phyloP scores from a whole-genome alignment of 1,284 basidiomycete genomes.

The Pseudozyma sp. region DNA sequence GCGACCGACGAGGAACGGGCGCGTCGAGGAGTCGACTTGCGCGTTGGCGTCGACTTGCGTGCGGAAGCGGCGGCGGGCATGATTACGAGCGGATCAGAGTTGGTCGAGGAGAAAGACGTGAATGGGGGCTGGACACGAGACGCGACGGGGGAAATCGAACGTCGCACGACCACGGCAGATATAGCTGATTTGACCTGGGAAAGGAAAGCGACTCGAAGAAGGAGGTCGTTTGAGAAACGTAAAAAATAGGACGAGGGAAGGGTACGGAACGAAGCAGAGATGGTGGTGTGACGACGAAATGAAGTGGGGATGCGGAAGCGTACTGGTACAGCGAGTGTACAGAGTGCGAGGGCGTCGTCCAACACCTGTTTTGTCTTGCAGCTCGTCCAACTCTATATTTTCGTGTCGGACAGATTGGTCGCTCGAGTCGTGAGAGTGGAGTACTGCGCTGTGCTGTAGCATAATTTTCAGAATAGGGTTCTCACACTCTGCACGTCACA shows the following conservation, averaged over 20 bases:
- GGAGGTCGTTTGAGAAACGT: conserved; percentile 5
- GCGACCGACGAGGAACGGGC: conserved; percentile 61
- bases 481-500: conserved; percentile 1
- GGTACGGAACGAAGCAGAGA: neutral
- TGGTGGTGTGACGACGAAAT: conserved; percentile 1
- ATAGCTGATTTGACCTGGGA: neutral
- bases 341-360: neutral
- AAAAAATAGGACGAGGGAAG: conserved; percentile 1
- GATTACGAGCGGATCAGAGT: neutral
- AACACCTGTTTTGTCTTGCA: conserved; percentile 3
- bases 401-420: conserved; percentile 9
- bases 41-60: conserved; percentile 47
- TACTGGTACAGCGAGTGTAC: too few relatives aligned
- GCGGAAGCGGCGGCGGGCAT: conserved; percentile 46
- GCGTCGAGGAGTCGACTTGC: conserved; percentile 61
- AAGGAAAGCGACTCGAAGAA: neutral
- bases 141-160: neutral
- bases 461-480: neutral
- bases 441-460: conserved; percentile 20
- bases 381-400: conserved; percentile 17
- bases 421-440: neutral
- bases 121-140: conserved; percentile 1
- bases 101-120: neutral
- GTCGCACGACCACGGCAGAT: neutral
- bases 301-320: conserved; percentile 12